Conservation (phyloP, 495 filamentous ascomycete species). For the Xylaria flabelliformis region DNA sequence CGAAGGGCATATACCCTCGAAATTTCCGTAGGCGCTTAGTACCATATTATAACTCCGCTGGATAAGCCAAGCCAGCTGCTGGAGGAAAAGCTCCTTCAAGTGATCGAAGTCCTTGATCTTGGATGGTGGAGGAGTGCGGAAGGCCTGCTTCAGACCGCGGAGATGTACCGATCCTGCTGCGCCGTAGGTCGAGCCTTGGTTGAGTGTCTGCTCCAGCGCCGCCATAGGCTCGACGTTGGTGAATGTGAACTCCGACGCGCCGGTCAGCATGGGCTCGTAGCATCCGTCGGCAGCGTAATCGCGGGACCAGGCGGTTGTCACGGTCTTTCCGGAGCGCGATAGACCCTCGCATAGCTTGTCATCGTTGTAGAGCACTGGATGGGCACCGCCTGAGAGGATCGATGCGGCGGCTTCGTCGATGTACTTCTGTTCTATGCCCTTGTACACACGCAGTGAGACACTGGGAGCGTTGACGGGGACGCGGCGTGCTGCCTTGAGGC, state of each 20-base stretch:
- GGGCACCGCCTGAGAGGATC: slow-evolving; percentile 22
- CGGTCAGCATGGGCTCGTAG: slow-evolving; percentile 26
- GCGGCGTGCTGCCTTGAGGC: slow-evolving; percentile 22
- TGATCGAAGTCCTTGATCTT: slow-evolving; percentile 19
- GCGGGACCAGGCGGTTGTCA: slow-evolving; percentile 20
- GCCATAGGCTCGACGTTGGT: slow-evolving; percentile 21
- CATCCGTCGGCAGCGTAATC: slow-evolving; percentile 26
- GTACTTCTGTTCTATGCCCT: slow-evolving; percentile 18
- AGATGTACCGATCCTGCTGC: slow-evolving; percentile 24
- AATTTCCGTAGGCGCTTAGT: slow-evolving; percentile 14
- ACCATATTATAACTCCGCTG: slow-evolving; percentile 7
- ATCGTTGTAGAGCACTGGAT: slow-evolving; percentile 22
- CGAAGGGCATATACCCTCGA: slow-evolving; percentile 25
- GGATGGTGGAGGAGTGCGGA: slow-evolving; percentile 9
- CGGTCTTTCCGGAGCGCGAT: background rate
- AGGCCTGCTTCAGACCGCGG: slow-evolving; percentile 26
- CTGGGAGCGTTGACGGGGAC: slow-evolving; percentile 26
- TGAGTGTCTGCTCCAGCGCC: slow-evolving; percentile 25
- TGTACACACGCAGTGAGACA: slow-evolving; percentile 21
- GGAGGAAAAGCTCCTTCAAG: slow-evolving; percentile 18
- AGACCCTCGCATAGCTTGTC: slow-evolving; percentile 27
- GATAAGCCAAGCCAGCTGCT: slow-evolving; percentile 18
- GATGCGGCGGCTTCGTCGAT: slow-evolving; percentile 21
- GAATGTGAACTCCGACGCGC: slow-evolving; percentile 24
- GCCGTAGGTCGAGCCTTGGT: slow-evolving; percentile 27